Conservation (phyloP, 164 flowering plant species). For the Akebia trifoliata region DNA sequence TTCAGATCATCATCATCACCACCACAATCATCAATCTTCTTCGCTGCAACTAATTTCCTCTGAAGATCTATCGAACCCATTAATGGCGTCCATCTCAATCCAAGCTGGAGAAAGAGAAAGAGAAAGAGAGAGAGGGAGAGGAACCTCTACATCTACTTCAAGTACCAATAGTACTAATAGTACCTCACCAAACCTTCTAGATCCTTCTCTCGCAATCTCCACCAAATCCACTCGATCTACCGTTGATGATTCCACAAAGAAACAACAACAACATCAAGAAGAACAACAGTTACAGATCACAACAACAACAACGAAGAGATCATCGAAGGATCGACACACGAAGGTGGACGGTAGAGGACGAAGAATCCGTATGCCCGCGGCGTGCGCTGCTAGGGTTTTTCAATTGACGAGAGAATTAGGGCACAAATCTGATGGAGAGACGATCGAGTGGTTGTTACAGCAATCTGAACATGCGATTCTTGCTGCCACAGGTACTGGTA, state of each 20-base stretch:
- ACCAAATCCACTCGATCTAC: conserved; percentile 7
- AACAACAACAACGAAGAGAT: conserved; percentile 29
- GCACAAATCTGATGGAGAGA: conserved; percentile 78
- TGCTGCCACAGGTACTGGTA: conserved; percentile 78
- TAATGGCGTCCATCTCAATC: conserved; percentile 46
- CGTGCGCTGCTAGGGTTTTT: conserved; percentile 80
- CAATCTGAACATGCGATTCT: conserved; percentile 82
- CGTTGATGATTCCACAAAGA: no score
- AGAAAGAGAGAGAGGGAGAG: no score
- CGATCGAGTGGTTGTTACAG: conserved; percentile 74
- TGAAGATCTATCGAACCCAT: conserved; percentile 9
- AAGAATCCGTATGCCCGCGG: conserved; percentile 79
- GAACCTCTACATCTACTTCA: no score
- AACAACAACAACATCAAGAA: no score
- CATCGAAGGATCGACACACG: conserved; percentile 80
- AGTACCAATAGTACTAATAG: conserved; percentile 11
- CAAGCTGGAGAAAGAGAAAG: conserved; percentile 8
- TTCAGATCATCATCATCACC: conserved; percentile 17
- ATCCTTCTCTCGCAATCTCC: conserved; percentile 54
- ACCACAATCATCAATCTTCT: conserved; percentile 18
- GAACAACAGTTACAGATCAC: neutral
- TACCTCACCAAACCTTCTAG: conserved; percentile 25
- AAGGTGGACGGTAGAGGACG: conserved; percentile 82
- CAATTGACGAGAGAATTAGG: conserved; percentile 69
- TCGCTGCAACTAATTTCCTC: no score